Percentiles rank a stretch among this genome's conserved stretches.
Evolutionary conservation across 116 monocot species (phyloP).

Genomic region (Posidonia oceanica): DNA sequence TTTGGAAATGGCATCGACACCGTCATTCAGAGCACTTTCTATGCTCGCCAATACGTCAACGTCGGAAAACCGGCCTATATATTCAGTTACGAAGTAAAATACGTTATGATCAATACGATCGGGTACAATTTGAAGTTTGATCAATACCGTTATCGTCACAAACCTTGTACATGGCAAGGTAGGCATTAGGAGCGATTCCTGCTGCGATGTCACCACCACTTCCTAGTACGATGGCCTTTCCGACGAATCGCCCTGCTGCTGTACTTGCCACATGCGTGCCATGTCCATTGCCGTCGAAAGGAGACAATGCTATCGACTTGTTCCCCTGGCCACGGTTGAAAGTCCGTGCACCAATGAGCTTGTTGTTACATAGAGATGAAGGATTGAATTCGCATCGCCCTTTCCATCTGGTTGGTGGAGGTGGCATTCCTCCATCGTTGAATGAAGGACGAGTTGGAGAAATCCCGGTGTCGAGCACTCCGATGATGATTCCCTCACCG

Average conservation of each 20-base stretch:
- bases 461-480: slow-evolving; percentile 45
- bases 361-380: slow-evolving; percentile 18
- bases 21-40: slow-evolving; percentile 31
- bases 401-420: slow-evolving; percentile 38
- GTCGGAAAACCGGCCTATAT: no score
- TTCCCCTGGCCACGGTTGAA: slow-evolving; percentile 1
- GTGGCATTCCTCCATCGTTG: slow-evolving; percentile 16
- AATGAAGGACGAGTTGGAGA: slow-evolving; percentile 41
- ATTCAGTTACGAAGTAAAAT: no score
- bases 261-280: slow-evolving; percentile 30
- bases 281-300: no score
- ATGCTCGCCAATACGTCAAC: slow-evolving; percentile 21
- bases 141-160: not conserved
- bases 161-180: slow-evolving; percentile 41
- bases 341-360: no score
- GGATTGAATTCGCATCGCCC: slow-evolving; percentile 36
- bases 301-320: no score
- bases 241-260: slow-evolving; percentile 13
- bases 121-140: not conserved
- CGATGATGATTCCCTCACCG: no score
- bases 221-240: slow-evolving; percentile 10
- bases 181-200: no score
- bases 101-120: no score
- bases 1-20: slow-evolving; percentile 36
- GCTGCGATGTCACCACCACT: slow-evolving; percentile 13